Base-by-base conservation (phyloP, 768 basidiomycete genomes). In the Saitozyma sp. region DNA sequence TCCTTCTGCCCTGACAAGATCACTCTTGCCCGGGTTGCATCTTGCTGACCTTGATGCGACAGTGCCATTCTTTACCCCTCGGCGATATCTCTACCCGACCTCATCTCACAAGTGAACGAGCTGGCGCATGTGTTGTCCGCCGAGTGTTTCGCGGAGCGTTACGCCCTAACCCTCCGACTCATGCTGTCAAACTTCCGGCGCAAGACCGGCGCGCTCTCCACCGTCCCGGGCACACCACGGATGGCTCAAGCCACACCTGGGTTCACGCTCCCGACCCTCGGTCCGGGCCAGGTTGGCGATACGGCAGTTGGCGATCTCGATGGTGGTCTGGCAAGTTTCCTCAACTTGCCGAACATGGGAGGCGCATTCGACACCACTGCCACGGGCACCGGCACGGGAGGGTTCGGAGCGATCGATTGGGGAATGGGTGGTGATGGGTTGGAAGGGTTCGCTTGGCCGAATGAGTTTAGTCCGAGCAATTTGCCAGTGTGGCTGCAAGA, bases 401-500 rank as follows among this genome's bases (percentile, higher is more conserved):
- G 55, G 8, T 62, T 63, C 46, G 64, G 60, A 11, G 59, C 16
- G 9, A 37, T 48, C 29, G 64, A 53, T 42, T 63, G 63, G 59
- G 63, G 62, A 41, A 58, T 64, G 55, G 57, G 92, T 74, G 91
- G 92, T 57, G 58, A 92, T 73, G 92, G 92, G 70, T 84, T 92
- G 29, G 91, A 90, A 0, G 87, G 91, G 67, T 83, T 84, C 37
- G 89, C 88, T 86, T 88, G 89, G 53, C 61, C 80, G 58, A 77
- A 78, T 50, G 73, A 78, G 55, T 87, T 94, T 77, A 90, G 86
- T 74, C 89, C 90, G 9, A 85, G 86, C 48, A 85, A 88, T 51
- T 88, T 96, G 59, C 93, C 93, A n/a, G 71, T 87, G 4, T 96
- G 93, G 93, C 81, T 96, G 61, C 92, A 90, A 76, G 93, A 95